Percentiles rank a stretch among this genome's conserved stretches.
These are phyloP conservation scores for Flaveria floridana DNA, from an alignment of 140 eudicot genomes.

Conservation along the genomic window DNA sequence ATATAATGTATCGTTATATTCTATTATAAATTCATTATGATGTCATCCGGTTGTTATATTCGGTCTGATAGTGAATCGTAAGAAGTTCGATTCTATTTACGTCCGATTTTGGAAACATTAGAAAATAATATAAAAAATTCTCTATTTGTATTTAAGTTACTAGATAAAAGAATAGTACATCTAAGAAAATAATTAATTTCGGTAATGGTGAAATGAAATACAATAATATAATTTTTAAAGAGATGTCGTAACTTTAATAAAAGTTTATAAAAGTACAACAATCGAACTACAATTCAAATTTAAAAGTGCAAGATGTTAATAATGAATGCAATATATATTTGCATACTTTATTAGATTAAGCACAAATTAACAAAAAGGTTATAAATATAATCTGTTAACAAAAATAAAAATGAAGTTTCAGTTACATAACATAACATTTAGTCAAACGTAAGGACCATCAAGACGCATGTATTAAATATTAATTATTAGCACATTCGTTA, in stretches of 20 bases:
- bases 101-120: no score
- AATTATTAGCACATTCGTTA: conserved; percentile 8
- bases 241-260: no score
- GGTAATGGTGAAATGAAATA: no score
- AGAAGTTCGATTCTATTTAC: no score
- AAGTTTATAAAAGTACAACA: not conserved
- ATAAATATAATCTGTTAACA: not conserved
- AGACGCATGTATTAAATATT: not conserved
- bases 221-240: not conserved
- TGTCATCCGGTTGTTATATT: no score
- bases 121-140: no score
- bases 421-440: not conserved
- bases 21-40: no score
- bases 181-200: no score
- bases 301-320: not conserved
- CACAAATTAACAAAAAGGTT: not conserved
- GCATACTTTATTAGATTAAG: not conserved
- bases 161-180: no score
- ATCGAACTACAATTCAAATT: not conserved
- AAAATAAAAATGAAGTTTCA: not conserved
- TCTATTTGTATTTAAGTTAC: no score
- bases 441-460: conserved; percentile 5
- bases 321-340: not conserved
- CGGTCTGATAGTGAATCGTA: no score
- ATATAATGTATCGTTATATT: no score